Evolutionary conservation across 345 rosid species (phyloP).

Genomic region (Citrus cavaleriei): DNA sequence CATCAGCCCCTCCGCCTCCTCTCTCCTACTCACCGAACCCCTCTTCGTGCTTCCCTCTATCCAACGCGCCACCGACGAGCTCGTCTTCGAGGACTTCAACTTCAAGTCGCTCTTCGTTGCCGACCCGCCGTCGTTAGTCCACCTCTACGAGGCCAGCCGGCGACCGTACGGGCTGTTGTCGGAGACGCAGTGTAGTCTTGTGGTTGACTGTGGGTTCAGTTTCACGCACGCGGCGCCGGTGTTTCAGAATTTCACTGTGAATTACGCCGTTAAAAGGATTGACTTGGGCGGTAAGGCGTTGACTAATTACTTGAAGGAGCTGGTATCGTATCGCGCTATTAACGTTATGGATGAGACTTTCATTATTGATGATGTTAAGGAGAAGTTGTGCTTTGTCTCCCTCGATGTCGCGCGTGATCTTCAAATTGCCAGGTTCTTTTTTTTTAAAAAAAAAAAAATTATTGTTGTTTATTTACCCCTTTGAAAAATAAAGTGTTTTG

Average conservation of each 20-base stretch:
- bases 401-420: slow-evolving; percentile 71
- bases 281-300: slow-evolving; percentile 92
- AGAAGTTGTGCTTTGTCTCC: slow-evolving; percentile 90
- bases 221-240: slow-evolving; percentile 87
- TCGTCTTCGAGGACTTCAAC: slow-evolving; percentile 88
- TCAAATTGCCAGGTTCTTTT: slow-evolving; percentile 43
- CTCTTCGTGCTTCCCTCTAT: slow-evolving; percentile 69
- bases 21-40: slow-evolving; percentile 80
- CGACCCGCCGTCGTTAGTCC: slow-evolving; percentile 70
- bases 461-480: background rate
- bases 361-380: slow-evolving; percentile 87
- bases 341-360: slow-evolving; percentile 88
- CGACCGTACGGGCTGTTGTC: slow-evolving; percentile 55
- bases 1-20: slow-evolving; percentile 46
- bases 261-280: slow-evolving; percentile 71
- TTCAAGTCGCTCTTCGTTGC: slow-evolving; percentile 64
- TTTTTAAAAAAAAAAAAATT: too few species aligned
- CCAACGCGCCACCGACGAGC: slow-evolving; percentile 79
- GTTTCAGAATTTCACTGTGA: slow-evolving; percentile 65
- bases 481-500: background rate
- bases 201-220: slow-evolving; percentile 89
- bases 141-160: slow-evolving; percentile 78
- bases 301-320: slow-evolving; percentile 85
- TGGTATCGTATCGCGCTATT: slow-evolving; percentile 73
- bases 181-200: slow-evolving; percentile 68